Percentiles rank a stretch among this genome's conserved stretches.
Evolutionary conservation across 106 monocot species (phyloP).

Genomic region (Apostasia ramifera): DNA sequence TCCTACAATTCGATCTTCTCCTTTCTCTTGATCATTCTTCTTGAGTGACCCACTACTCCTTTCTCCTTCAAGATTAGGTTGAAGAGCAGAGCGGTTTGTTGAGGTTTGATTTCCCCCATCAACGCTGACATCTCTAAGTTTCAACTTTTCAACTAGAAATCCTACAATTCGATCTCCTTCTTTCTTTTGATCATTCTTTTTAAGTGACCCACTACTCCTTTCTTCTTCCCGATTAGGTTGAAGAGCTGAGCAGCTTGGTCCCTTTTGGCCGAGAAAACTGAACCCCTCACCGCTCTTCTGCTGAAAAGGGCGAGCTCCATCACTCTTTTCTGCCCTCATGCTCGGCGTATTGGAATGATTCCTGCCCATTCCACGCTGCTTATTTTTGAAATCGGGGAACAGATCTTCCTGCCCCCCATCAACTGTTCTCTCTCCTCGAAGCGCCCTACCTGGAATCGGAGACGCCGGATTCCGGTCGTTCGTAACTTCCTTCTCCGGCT

Average conservation of each 20-base stretch:
- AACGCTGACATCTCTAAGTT: too few species aligned
- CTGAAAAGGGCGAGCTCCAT: constrained; percentile 6
- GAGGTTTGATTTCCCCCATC: too few species aligned
- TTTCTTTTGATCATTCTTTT: too few species aligned
- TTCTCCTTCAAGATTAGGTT: too few species aligned
- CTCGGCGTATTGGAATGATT: constrained; percentile 4
- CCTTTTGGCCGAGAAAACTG: not conserved
- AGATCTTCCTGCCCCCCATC: constrained; percentile 11
- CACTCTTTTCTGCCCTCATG: constrained; percentile 9
- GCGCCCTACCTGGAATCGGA: not conserved
- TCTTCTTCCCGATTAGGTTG: constrained; percentile 8
- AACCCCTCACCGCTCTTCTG: constrained; percentile 5
- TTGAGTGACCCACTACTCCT: too few species aligned
- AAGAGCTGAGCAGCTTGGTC: not conserved
- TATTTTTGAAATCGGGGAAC: constrained; percentile 18
- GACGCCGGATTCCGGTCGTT: not conserved
- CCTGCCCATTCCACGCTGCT: constrained; percentile 5
- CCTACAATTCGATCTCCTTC: too few species aligned
- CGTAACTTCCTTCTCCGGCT: not conserved
- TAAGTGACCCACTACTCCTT: not conserved
- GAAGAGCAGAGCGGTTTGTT: too few species aligned
- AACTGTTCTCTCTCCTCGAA: constrained; percentile 10
- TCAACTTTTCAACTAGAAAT: too few species aligned
- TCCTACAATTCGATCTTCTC: too few species aligned
- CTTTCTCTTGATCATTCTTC: too few species aligned